Evolutionary conservation across 805 yeast genomes (phyloP), one percentile per base, ranked within the genome.

Genomic region (Starmerella kuoi): DNA sequence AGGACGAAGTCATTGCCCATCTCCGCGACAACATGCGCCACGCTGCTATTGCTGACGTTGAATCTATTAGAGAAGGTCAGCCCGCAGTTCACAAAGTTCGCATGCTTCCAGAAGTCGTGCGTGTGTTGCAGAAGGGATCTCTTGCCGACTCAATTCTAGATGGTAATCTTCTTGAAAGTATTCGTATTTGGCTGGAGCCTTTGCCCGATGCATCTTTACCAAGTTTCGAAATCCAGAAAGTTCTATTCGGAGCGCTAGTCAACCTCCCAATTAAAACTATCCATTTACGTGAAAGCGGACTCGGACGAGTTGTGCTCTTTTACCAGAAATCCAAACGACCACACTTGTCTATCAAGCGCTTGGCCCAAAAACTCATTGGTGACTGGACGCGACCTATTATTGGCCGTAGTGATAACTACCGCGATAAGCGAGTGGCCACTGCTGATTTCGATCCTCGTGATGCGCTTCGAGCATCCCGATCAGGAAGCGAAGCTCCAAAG

Each of bases 331-430:
- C 91, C 25, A 81, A 80, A 57, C 74, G 88, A 55, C 94, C 94
- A 14, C 96, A 93, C 61, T 80, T 85, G 26, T 68, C 73, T 34
- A 72, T 91, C 58, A 86, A 88, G 60, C 77, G 93, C 59, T 70
- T 79, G 31, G 97, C 95, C 5, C 97, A 91, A 57, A 77, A 77
- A 58, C 67, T 91, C 47, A 80, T 91, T 51, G 95, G 95, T 21
- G 94, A 86, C 60, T 91, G 99, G 99, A 88, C 96, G 7, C 75
- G 98, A 63, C 98, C 98, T 35, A 85, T 91, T 48, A 83, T 91
- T 71, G 94, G 94, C 52, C 79, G 94, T 47, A 79, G 93, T 3
- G 97, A 88, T 62, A 85, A 87, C 55, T 88, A 87, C 67, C 77
- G 91, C 61, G 95, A 88, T 62, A 77, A 83, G 63, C 69, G 75